A percentile compares a stretch with the other conserved stretches of the same genome.
These are phyloP conservation scores for Pseudogymnoascus sp. DNA, from an alignment of 2,329 filamentous ascomycete genomes.

Conservation along the genomic window DNA sequence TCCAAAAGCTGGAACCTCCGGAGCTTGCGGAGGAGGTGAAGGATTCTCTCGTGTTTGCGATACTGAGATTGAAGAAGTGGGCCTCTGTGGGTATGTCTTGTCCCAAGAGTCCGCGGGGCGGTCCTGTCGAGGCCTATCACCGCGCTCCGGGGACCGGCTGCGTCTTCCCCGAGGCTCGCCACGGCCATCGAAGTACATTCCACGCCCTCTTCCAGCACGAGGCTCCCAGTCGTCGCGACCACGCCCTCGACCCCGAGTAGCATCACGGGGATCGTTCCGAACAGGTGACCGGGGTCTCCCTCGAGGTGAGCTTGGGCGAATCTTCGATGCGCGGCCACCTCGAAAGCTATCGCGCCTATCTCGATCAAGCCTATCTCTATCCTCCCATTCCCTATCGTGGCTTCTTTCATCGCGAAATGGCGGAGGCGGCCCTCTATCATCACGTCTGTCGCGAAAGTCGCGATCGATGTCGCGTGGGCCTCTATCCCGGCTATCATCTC, in stretches of 20 bases:
- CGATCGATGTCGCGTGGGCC: constrained; percentile 35
- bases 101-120: constrained; percentile 2
- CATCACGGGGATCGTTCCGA: constrained; percentile 57
- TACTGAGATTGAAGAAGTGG: neutral
- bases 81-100: constrained; percentile 9
- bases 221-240: constrained; percentile 44
- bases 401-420: constrained; percentile 52
- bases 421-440: constrained; percentile 39
- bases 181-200: constrained; percentile 52
- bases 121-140: neutral
- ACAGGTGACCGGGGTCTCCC: constrained; percentile 57
- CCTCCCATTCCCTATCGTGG: constrained; percentile 45
- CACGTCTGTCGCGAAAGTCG: constrained; percentile 50
- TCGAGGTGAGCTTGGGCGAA: constrained; percentile 53
- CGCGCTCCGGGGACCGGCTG: constrained; percentile 27
- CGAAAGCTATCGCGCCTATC: constrained; percentile 39
- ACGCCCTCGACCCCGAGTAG: constrained; percentile 44
- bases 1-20: constrained; percentile 49
- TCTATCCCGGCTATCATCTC: constrained; percentile 58
- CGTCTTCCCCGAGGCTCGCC: constrained; percentile 27
- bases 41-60: constrained; percentile 29
- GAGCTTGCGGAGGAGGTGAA: constrained; percentile 46
- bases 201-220: constrained; percentile 40
- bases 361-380: constrained; percentile 43
- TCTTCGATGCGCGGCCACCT: constrained; percentile 32